Percentiles rank a stretch among this genome's conserved stretches.
Conservation (phyloP, 2,329 filamentous ascomycete genomes). For the Colletotrichum godetiae region DNA sequence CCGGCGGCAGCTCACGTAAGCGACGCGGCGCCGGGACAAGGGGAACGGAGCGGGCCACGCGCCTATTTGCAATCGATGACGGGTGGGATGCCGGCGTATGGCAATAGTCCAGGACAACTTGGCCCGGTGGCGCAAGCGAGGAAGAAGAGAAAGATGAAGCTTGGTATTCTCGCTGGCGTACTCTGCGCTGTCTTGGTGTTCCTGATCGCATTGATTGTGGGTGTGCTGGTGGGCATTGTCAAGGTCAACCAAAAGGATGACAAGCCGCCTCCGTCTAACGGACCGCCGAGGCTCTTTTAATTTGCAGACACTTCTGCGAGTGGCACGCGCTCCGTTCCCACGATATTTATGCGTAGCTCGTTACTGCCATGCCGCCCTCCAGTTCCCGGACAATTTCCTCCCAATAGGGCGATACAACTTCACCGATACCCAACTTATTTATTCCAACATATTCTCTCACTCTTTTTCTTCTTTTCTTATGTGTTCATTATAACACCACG, state of each 20-base stretch:
- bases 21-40: background rate
- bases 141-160: conserved; percentile 31
- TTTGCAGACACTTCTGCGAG: background rate
- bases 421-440: conserved; percentile 26
- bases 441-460: background rate
- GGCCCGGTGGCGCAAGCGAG: conserved; percentile 32
- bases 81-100: conserved; percentile 31
- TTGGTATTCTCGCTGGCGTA: conserved; percentile 18
- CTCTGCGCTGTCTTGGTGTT: conserved; percentile 32
- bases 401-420: background rate
- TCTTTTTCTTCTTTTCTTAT: background rate
- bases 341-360: background rate
- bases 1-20: conserved; percentile 17
- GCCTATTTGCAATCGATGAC: conserved; percentile 31
- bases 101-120: conserved; percentile 18
- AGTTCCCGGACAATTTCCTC: background rate
- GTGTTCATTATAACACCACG: background rate
- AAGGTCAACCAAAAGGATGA: conserved; percentile 20
- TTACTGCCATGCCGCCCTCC: background rate
- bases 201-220: conserved; percentile 34
- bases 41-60: background rate
- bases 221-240: conserved; percentile 31
- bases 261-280: conserved; percentile 6
- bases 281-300: background rate
- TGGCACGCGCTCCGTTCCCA: background rate